phyloP scores from a whole-genome alignment of 1,139 yeast genomes.

The Scheffersomyces illinoinensis region DNA sequence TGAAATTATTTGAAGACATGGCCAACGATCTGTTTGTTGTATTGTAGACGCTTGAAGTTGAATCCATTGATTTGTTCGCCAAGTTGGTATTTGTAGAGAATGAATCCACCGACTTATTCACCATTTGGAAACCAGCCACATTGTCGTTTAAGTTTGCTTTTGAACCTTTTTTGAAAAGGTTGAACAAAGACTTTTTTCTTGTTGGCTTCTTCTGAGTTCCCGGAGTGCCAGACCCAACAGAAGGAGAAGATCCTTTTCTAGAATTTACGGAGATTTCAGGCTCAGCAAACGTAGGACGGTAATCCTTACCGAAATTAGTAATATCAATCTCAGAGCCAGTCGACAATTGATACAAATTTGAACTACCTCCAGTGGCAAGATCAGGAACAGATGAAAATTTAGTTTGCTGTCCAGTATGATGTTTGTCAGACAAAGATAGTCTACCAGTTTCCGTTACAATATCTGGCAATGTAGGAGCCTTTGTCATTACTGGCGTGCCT shows the following conservation, averaged over 20 bases:
- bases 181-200: conserved; percentile 24
- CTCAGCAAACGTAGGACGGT: conserved; percentile 37
- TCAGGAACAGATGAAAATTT: conserved; percentile 29
- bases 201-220: conserved; percentile 6
- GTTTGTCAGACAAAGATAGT: background rate
- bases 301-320: conserved; percentile 40
- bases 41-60: background rate
- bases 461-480: background rate
- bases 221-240: background rate
- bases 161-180: conserved; percentile 23
- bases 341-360: conserved; percentile 26
- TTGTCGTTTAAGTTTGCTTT: conserved; percentile 5
- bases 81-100: background rate
- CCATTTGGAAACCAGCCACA: background rate
- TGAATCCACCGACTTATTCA: background rate
- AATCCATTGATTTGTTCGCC: background rate
- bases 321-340: conserved; percentile 45
- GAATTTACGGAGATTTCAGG: background rate
- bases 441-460: conserved; percentile 1
- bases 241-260: background rate
- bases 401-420: conserved; percentile 4
- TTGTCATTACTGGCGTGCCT: conserved; percentile 2
- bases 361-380: conserved; percentile 13
- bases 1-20: background rate
- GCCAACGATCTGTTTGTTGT: too few relatives aligned